These are phyloP conservation scores for Vigna reflexopilosa DNA, from an alignment of 306 rosid species.

Conservation along the genomic window DNA sequence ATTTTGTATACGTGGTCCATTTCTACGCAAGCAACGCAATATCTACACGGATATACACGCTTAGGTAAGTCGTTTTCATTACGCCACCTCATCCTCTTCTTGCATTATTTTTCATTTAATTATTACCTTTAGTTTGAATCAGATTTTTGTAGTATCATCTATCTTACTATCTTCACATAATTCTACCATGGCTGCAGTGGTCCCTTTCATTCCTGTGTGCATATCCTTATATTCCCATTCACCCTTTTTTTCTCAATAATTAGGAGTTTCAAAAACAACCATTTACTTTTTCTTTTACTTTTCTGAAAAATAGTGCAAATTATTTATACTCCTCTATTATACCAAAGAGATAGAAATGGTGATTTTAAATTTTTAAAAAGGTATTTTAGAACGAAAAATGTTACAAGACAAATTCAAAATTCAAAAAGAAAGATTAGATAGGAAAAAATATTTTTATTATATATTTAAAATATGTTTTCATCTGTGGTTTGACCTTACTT, in stretches of 20 bases:
- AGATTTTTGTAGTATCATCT: neutral
- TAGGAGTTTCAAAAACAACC: neutral
- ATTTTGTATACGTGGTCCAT: constrained; percentile 10
- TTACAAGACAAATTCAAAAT: too few relatives aligned
- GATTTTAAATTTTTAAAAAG: too few relatives aligned
- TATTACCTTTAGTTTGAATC: neutral
- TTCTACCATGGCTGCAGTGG: neutral
- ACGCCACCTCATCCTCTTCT: neutral
- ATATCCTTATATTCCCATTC: neutral
- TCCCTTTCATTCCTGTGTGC: neutral
- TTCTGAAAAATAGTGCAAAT: neutral
- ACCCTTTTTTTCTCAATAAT: neutral
- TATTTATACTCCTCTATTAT: too few relatives aligned
- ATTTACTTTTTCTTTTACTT: too few relatives aligned
- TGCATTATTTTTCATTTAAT: neutral
- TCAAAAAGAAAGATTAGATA: too few relatives aligned
- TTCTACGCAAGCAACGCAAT: constrained; percentile 49
- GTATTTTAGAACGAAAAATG: too few relatives aligned
- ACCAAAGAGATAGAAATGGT: too few relatives aligned
- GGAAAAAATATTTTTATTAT: too few relatives aligned
- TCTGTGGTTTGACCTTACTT: too few relatives aligned
- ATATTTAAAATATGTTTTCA: too few relatives aligned
- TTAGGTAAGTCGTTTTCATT: neutral
- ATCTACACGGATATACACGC: constrained; percentile 43
- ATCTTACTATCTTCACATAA: neutral